A percentile compares a stretch with the other conserved stretches of the same genome.
Evolutionary conservation across 1,139 yeast species (phyloP).

Genomic region (Kazachstania sp.): DNA sequence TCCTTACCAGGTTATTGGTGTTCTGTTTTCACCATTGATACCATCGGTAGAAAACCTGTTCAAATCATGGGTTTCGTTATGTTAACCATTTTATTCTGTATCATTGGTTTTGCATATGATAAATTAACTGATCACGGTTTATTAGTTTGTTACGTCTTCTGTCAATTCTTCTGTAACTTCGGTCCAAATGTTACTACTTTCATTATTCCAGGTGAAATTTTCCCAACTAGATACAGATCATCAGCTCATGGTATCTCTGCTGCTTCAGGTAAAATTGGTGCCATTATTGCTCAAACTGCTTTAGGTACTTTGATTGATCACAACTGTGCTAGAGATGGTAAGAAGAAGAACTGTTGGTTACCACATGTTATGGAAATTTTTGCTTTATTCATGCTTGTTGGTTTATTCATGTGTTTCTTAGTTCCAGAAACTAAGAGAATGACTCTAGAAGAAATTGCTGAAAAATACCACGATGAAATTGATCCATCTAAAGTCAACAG

Average conservation of each 20-base stretch:
- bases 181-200: conserved; percentile 97
- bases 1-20: conserved; percentile 88
- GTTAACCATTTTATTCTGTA: conserved; percentile 53
- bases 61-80: conserved; percentile 67
- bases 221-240: conserved; percentile 96
- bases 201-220: conserved; percentile 91
- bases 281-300: conserved; percentile 88
- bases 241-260: conserved; percentile 98
- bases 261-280: conserved; percentile 93
- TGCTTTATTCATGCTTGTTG: conserved; percentile 81
- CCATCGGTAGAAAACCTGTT: conserved; percentile 71
- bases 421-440: conserved; percentile 86
- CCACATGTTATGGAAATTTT: conserved; percentile 90
- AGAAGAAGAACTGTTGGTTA: conserved; percentile 57
- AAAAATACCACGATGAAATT: conserved; percentile 69
- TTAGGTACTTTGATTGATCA: conserved; percentile 77
- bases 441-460: conserved; percentile 75
- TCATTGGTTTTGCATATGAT: conserved; percentile 72
- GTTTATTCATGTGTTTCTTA: conserved; percentile 54
- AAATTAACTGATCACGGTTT: conserved; percentile 55
- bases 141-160: conserved; percentile 63
- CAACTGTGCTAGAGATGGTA: conserved; percentile 51
- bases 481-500: conserved; percentile 14
- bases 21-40: conserved; percentile 67
- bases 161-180: conserved; percentile 80